Evolutionary conservation across 805 yeast genomes (phyloP).

Genomic region (Wickerhamomyces rabaulensis): DNA sequence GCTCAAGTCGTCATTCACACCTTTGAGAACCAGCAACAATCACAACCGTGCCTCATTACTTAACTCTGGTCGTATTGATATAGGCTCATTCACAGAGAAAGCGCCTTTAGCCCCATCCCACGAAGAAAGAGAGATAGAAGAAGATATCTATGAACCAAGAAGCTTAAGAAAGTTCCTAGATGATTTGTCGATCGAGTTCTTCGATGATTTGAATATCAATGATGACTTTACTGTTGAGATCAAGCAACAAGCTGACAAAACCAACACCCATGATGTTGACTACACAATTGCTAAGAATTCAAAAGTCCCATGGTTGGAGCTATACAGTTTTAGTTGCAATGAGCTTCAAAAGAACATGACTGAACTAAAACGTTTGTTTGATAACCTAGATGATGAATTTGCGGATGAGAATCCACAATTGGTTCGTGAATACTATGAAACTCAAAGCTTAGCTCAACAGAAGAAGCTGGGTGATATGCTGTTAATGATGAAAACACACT

Average conservation of each 20-base stretch:
- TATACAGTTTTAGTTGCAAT: conserved; percentile 23
- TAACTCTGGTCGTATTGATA: conserved; percentile 13
- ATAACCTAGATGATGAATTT: conserved; percentile 20
- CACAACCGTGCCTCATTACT: conserved; percentile 11
- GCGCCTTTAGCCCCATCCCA: conserved; percentile 20
- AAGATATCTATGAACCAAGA: conserved; percentile 19
- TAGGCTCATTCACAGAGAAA: conserved; percentile 11
- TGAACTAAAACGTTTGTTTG: conserved; percentile 18
- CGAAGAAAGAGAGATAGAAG: conserved; percentile 10
- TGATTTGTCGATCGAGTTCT: conserved; percentile 23
- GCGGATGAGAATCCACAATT: conserved; percentile 22
- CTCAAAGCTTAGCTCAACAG: conserved; percentile 13
- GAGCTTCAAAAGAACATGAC: conserved; percentile 24
- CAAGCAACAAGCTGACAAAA: conserved; percentile 3
- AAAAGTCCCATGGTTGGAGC: conserved; percentile 23
- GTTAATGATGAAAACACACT: conserved; percentile 20
- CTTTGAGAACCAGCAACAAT: conserved; percentile 13
- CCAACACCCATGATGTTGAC: conserved; percentile 8
- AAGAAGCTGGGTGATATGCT: conserved; percentile 22
- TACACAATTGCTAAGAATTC: conserved; percentile 18
- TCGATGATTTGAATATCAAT: conserved; percentile 21
- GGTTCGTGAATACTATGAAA: conserved; percentile 22
- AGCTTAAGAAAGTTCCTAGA: conserved; percentile 18
- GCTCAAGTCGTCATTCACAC: conserved; percentile 21
- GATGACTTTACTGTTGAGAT: conserved; percentile 19